Conservation (phyloP, 139 green algal genomes). For the Deuterostichococcus epilithicus region DNA sequence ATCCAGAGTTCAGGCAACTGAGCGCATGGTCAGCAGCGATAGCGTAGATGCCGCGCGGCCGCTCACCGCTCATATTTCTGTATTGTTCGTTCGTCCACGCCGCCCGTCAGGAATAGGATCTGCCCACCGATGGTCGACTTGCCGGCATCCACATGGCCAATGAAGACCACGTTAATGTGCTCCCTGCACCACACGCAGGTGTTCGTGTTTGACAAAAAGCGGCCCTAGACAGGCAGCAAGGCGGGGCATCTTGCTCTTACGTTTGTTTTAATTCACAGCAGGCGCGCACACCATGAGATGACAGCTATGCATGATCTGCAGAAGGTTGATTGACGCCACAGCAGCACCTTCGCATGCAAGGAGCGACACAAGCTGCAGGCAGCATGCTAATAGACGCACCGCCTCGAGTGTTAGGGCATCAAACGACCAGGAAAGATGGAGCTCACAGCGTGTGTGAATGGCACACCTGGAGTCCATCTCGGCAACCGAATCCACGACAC, state of each 20-base stretch:
- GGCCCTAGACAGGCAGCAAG: too few species aligned
- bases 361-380: too few species aligned
- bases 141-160: slow-evolving; percentile 98
- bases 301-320: too few species aligned
- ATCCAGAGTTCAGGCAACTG: not conserved
- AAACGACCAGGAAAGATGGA: too few species aligned
- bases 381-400: not conserved
- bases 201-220: too few species aligned
- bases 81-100: slow-evolving; percentile 97
- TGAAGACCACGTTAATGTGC: slow-evolving; percentile 99
- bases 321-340: too few species aligned
- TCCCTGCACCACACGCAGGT: slow-evolving; percentile 53
- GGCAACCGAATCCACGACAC: not conserved
- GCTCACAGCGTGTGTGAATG: too few species aligned
- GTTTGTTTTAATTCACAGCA: too few species aligned
- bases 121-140: slow-evolving; percentile 97
- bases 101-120: slow-evolving; percentile 91
- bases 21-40: not conserved
- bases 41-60: too few species aligned
- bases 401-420: too few species aligned
- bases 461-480: not conserved
- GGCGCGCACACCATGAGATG: too few species aligned
- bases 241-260: not conserved
- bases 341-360: too few species aligned
- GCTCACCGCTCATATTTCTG: slow-evolving; percentile 96